A percentile compares a stretch with the other conserved stretches of the same genome.
Conservation (phyloP, 306 rosid species). For the Sindora glabra region DNA sequence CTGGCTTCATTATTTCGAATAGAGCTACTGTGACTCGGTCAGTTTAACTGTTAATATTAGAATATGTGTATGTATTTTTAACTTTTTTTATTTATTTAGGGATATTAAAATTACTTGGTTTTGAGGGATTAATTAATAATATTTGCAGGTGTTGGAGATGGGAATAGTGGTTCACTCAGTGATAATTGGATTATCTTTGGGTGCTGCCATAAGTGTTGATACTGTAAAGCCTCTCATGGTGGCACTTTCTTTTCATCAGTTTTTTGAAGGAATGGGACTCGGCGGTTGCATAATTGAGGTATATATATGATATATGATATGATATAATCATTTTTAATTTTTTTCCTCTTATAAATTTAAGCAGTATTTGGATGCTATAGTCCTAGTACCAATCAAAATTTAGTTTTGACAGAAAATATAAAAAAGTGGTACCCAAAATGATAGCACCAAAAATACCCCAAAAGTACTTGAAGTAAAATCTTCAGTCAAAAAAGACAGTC, state of each 20-base stretch:
- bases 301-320: background rate
- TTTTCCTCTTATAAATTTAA: too few relatives aligned
- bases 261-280: conserved; percentile 86
- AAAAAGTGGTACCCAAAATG: too few relatives aligned
- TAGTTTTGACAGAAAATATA: too few relatives aligned
- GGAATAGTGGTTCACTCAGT: conserved; percentile 88
- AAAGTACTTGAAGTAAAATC: too few relatives aligned
- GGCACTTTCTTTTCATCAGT: conserved; percentile 84
- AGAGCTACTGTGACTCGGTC: too few relatives aligned
- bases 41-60: background rate
- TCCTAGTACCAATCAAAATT: too few relatives aligned
- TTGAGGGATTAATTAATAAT: background rate
- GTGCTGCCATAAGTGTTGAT: conserved; percentile 38
- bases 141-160: conserved; percentile 54
- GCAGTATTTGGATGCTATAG: background rate
- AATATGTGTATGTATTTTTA: background rate
- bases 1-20: too few relatives aligned
- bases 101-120: background rate
- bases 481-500: too few relatives aligned
- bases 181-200: conserved; percentile 69
- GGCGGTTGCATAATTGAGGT: conserved; percentile 93
- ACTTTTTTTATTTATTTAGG: background rate
- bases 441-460: too few relatives aligned
- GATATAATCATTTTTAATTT: background rate
- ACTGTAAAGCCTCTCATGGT: conserved; percentile 55